Percentiles rank a stretch among this genome's conserved stretches.
Evolutionary conservation across 2,329 filamentous ascomycete genomes (phyloP).

Genomic region (Microcyclosporella mali): DNA sequence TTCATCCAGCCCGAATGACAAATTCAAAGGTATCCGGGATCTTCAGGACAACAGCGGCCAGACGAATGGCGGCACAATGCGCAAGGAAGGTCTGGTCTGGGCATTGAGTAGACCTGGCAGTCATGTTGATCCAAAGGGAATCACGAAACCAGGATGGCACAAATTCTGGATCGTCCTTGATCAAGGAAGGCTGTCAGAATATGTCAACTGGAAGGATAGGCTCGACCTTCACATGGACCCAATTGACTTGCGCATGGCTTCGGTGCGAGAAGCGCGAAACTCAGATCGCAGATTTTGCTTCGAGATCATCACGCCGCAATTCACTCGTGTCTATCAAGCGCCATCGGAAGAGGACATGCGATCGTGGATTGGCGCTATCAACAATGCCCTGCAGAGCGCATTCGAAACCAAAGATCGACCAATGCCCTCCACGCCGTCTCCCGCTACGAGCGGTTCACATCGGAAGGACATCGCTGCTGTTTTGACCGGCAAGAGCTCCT

Average conservation of each 20-base stretch:
- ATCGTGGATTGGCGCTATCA: constrained; percentile 92
- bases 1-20: constrained; percentile 39
- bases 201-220: constrained; percentile 98
- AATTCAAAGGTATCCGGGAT: constrained; percentile 88
- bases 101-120: constrained; percentile 86
- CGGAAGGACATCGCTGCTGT: constrained; percentile 87
- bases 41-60: constrained; percentile 62
- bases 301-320: constrained; percentile 94
- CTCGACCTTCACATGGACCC: constrained; percentile 96
- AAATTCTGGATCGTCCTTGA: constrained; percentile 99
- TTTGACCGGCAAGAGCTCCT: constrained; percentile 83
- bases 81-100: constrained; percentile 93
- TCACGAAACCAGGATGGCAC: constrained; percentile 98
- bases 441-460: constrained; percentile 49
- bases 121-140: constrained; percentile 87
- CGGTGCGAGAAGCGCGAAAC: constrained; percentile 89
- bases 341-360: constrained; percentile 98
- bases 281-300: constrained; percentile 95
- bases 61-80: constrained; percentile 56
- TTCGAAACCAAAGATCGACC: constrained; percentile 67
- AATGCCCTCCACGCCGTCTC: constrained; percentile 35
- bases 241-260: constrained; percentile 93
- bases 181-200: constrained; percentile 92
- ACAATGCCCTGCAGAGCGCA: constrained; percentile 92
- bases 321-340: constrained; percentile 92